phyloP scores from a whole-genome alignment of 208 protist genomes.

The Trichomonas tenax region DNA sequence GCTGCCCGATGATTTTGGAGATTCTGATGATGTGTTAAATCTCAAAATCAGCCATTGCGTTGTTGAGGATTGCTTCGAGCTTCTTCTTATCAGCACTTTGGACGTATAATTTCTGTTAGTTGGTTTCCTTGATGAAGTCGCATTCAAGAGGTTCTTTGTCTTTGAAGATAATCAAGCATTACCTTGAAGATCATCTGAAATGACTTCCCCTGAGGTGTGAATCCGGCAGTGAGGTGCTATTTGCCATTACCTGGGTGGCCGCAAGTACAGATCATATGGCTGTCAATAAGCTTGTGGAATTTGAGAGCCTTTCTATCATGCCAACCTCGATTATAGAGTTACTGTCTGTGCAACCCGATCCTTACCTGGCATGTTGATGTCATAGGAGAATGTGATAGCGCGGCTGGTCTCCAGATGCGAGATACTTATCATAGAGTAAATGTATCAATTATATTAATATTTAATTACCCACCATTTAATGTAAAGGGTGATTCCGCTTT shows the following conservation, averaged over 20 bases:
- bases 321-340: constrained; percentile 77
- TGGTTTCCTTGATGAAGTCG: constrained; percentile 62
- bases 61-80: constrained; percentile 60
- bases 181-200: constrained; percentile 78
- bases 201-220: constrained; percentile 77
- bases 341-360: constrained; percentile 93
- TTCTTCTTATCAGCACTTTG: constrained; percentile 60
- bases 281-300: constrained; percentile 79
- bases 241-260: constrained; percentile 83
- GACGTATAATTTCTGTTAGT: constrained; percentile 60
- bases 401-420: constrained; percentile 79
- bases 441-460: no score
- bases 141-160: constrained; percentile 57
- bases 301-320: constrained; percentile 76
- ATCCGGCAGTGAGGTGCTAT: constrained; percentile 75
- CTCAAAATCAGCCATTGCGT: constrained; percentile 79
- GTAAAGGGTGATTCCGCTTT: no score
- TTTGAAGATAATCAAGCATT: constrained; percentile 58
- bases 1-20: constrained; percentile 73
- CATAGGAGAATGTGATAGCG: constrained; percentile 86
- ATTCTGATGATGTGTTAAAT: constrained; percentile 84
- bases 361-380: constrained; percentile 91
- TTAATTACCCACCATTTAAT: no score
- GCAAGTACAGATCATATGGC: constrained; percentile 77
- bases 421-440: constrained; percentile 65